These are phyloP conservation scores for Aspergillus brasiliensis DNA, from an alignment of 2,329 filamentous ascomycete species.

Conservation along the genomic window DNA sequence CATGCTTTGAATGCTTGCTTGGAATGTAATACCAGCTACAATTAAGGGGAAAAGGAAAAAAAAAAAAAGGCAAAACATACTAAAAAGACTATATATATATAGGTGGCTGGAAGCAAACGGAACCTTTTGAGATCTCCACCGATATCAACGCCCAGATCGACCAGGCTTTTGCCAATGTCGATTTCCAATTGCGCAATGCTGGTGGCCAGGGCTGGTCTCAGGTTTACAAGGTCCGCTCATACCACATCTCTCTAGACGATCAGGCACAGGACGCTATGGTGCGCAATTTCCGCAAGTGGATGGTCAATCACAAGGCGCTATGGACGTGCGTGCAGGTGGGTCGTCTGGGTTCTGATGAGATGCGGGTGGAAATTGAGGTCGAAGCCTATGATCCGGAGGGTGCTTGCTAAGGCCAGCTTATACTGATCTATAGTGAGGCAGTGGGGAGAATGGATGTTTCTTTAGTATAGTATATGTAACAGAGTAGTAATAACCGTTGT, in stretches of 20 bases:
- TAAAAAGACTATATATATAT: too few species aligned
- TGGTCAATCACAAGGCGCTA: slow-evolving; percentile 55
- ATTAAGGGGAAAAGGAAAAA: too few species aligned
- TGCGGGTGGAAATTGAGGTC: slow-evolving; percentile 63
- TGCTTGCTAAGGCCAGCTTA: too few species aligned
- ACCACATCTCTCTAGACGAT: slow-evolving; percentile 47
- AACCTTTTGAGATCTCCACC: slow-evolving; percentile 21
- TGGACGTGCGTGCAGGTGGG: slow-evolving; percentile 58
- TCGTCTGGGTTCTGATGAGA: slow-evolving; percentile 50
- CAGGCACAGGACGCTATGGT: slow-evolving; percentile 46
- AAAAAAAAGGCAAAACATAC: too few species aligned
- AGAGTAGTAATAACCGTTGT: too few species aligned
- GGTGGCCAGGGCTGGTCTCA: slow-evolving; percentile 53
- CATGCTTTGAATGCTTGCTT: too few species aligned
- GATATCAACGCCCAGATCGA: slow-evolving; percentile 53
- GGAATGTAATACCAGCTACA: too few species aligned
- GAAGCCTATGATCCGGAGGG: slow-evolving; percentile 44
- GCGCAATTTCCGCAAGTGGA: slow-evolving; percentile 52
- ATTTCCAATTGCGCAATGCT: slow-evolving; percentile 52
- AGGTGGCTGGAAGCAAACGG: slow-evolving; percentile 37
- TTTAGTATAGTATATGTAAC: too few species aligned
- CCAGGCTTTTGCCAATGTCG: slow-evolving; percentile 60
- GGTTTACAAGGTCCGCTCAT: slow-evolving; percentile 53
- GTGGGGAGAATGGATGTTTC: too few species aligned
- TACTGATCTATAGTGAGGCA: too few species aligned